phyloP scores from a whole-genome alignment of 2,329 filamentous ascomycete species.

The Diaporthe sp. region DNA sequence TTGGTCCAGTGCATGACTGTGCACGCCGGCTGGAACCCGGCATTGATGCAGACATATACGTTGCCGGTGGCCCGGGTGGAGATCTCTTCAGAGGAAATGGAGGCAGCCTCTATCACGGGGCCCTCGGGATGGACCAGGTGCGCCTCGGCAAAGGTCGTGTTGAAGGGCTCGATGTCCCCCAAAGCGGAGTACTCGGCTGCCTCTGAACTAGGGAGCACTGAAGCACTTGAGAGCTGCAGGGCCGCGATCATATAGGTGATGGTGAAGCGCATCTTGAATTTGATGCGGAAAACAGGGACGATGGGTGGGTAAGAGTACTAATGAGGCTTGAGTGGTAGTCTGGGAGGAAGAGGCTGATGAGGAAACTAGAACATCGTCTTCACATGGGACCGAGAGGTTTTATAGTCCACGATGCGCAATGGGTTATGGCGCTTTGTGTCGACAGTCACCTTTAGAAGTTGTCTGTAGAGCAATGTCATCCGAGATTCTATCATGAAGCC shows the following conservation, averaged over 20 bases:
- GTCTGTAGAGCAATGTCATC: too few species aligned
- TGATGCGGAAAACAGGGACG: background rate
- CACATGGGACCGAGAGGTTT: background rate
- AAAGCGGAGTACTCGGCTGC: background rate
- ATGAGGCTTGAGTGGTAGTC: background rate
- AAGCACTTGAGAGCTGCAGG: background rate
- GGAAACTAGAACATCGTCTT: background rate
- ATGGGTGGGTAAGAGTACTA: background rate
- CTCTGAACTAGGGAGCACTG: background rate
- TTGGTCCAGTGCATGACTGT: background rate
- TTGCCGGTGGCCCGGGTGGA: background rate
- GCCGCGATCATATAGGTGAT: background rate
- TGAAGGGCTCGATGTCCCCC: background rate
- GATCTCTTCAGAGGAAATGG: background rate
- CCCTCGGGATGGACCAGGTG: background rate
- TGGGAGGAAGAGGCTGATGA: background rate
- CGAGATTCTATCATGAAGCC: too few species aligned
- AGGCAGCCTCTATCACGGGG: background rate
- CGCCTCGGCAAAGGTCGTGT: background rate
- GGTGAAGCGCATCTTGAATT: background rate
- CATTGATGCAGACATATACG: slow-evolving; percentile 7
- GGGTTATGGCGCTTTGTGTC: background rate
- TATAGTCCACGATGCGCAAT: background rate
- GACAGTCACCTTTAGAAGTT: too few species aligned
- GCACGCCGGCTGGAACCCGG: background rate